phyloP scores from a whole-genome alignment of 2,329 filamentous ascomycete genomes.

The Sporothrix curviconia region DNA sequence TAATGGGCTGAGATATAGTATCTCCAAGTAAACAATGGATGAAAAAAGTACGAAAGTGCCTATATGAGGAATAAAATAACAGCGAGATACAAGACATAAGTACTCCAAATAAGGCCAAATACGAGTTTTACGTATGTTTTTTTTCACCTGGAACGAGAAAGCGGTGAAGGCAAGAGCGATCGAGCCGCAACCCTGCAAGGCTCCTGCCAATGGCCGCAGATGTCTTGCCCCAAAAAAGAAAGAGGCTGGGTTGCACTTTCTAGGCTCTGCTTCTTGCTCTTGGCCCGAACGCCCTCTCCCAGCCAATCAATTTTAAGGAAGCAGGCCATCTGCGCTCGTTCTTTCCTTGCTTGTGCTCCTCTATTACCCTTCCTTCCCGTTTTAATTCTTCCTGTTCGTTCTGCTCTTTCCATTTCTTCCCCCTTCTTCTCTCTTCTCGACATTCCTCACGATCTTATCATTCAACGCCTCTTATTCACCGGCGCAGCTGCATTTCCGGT shows the following conservation, averaged over 20 bases:
- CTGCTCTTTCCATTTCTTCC: neutral
- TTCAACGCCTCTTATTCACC: neutral
- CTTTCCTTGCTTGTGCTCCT: too few relatives aligned
- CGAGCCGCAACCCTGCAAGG: neutral
- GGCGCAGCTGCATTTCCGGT: slow-evolving; percentile 6
- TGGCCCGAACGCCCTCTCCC: neutral
- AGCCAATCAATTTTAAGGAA: neutral
- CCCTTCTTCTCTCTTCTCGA: neutral
- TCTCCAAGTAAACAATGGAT: neutral
- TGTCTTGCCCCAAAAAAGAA: neutral
- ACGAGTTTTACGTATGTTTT: too few relatives aligned
- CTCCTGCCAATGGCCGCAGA: neutral
- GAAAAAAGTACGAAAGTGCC: too few relatives aligned
- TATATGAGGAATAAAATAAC: too few relatives aligned
- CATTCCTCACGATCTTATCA: neutral
- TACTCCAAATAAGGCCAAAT: too few relatives aligned
- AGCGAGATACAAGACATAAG: too few relatives aligned
- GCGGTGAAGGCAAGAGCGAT: neutral
- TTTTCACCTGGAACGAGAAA: too few relatives aligned
- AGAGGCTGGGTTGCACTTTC: slow-evolving; percentile 3
- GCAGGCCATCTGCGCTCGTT: neutral
- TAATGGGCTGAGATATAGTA: neutral
- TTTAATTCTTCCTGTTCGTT: neutral
- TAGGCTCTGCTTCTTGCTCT: neutral
- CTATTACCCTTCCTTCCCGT: neutral